phyloP scores from a whole-genome alignment of 2,329 filamentous ascomycete species.

The Hypoxylon sp. region DNA sequence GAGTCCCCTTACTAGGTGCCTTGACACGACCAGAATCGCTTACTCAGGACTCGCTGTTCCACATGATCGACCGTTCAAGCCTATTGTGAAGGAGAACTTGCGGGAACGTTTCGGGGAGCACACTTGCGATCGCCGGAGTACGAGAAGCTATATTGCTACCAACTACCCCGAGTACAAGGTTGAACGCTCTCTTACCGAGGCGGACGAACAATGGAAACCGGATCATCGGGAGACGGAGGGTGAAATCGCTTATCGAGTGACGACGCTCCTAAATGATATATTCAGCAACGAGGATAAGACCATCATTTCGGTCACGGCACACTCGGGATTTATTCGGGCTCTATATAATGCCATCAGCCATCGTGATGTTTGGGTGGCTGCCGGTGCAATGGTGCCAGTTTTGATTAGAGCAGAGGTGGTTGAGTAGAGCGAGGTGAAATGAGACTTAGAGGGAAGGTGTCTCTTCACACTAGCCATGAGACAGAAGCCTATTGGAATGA shows the following conservation, averaged over 20 bases:
- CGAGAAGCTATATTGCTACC: constrained; percentile 63
- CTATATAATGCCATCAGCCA: constrained; percentile 62
- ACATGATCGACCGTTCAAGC: constrained; percentile 60
- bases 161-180: constrained; percentile 67
- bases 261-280: constrained; percentile 62
- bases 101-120: constrained; percentile 73
- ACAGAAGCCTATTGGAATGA: background rate
- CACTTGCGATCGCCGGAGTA: constrained; percentile 72
- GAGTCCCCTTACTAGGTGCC: constrained; percentile 71
- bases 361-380: constrained; percentile 61
- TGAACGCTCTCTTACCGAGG: constrained; percentile 69
- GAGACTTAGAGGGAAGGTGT: background rate
- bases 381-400: constrained; percentile 69
- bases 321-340: constrained; percentile 63
- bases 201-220: constrained; percentile 67
- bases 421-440: background rate
- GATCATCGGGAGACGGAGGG: constrained; percentile 64
- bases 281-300: constrained; percentile 59
- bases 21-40: constrained; percentile 69
- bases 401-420: constrained; percentile 63
- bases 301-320: constrained; percentile 66
- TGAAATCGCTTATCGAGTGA: constrained; percentile 63
- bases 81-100: constrained; percentile 70
- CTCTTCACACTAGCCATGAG: background rate
- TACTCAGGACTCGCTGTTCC: constrained; percentile 61